Evolutionary conservation across 306 rosid genomes (phyloP).

Genomic region (Crataegus laevigata): DNA sequence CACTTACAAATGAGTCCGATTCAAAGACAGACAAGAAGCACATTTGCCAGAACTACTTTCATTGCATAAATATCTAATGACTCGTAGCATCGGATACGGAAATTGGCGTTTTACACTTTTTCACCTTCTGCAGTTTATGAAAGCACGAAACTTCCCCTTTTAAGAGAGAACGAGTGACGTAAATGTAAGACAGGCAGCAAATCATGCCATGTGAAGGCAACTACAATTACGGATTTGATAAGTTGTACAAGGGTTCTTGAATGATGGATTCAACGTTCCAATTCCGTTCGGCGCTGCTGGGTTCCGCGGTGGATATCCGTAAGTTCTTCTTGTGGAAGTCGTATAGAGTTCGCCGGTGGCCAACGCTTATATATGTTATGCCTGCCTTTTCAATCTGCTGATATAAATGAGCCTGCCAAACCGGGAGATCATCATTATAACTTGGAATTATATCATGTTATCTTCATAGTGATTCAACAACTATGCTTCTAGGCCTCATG

Average conservation of each 20-base stretch:
- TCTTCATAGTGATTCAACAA: no score
- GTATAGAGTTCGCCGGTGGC: conserved; percentile 64
- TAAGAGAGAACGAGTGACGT: not conserved
- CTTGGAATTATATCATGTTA: not conserved
- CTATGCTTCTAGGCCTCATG: no score
- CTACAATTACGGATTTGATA: conserved; percentile 10
- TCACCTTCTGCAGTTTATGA: not conserved
- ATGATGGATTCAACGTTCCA: conserved; percentile 51
- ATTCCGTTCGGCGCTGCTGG: conserved; percentile 31
- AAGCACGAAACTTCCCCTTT: not conserved
- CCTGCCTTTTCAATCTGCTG: conserved; percentile 57
- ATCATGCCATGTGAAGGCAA: not conserved
- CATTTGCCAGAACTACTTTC: no score
- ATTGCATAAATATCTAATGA: no score
- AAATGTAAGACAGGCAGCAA: not conserved
- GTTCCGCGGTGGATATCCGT: conserved; percentile 39
- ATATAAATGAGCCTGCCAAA: conserved; percentile 68
- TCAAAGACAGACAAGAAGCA: no score
- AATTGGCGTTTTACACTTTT: no score
- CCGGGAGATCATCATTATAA: not conserved
- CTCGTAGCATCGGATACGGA: no score
- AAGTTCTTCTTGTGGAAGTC: conserved; percentile 50
- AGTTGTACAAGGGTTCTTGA: conserved; percentile 19
- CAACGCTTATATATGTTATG: conserved; percentile 76
- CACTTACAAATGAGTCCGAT: no score